Evolutionary conservation across 352 stramenopile genomes (phyloP), one percentile per base, ranked within the genome.

Genomic region (Globisporangium perplexum): DNA sequence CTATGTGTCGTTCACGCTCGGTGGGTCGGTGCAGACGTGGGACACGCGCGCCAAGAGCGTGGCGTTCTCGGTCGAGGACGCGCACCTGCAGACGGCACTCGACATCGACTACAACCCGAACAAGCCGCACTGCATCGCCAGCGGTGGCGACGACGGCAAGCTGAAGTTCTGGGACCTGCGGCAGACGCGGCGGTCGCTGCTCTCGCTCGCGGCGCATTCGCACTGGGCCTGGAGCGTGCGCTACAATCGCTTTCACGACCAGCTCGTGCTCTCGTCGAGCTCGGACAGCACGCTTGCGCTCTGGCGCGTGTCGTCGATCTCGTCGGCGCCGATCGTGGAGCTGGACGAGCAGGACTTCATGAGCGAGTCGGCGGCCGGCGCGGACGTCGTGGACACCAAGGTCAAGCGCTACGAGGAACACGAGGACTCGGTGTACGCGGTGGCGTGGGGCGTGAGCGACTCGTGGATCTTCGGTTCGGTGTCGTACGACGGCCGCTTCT

Each of bases 181-280:
- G 17, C 67, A 76, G 17, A 51, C 77, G 0, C 60, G 78, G 33
- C 75, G 75, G 39, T 73, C 97, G 3, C 57, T 98, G 36, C 79
- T 97, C 17, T 65, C 69, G 24, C 63, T 98, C 14, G 57, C 74
- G 6, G 94, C 93, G 26, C 97, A 99, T 76, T 81, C 66, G 24
- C 95, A 99, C 74, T 98, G 94, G 84, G 73, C 95, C 26, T 93
- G 74, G 39, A 78, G 69, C 47, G 88, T 97, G 17, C 70, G 74
- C n/a, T 99, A 98, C 77, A 99, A 99, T 73, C 93, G 91, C 6
- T 98, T 97, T 68, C 95, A 99, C 71, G 97, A 99, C 76, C 96
- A 99, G 66, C 77, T 99, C 22, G 63, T 99, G 28, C 62, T 98
- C 5, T 96, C 77, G 10, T 79, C 73, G 22, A 96, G 97, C 48